Percentiles rank a stretch among this genome's conserved stretches.
Conservation (phyloP, 202 grass and related monocot species). For the Schoenoplectus triqueter region DNA sequence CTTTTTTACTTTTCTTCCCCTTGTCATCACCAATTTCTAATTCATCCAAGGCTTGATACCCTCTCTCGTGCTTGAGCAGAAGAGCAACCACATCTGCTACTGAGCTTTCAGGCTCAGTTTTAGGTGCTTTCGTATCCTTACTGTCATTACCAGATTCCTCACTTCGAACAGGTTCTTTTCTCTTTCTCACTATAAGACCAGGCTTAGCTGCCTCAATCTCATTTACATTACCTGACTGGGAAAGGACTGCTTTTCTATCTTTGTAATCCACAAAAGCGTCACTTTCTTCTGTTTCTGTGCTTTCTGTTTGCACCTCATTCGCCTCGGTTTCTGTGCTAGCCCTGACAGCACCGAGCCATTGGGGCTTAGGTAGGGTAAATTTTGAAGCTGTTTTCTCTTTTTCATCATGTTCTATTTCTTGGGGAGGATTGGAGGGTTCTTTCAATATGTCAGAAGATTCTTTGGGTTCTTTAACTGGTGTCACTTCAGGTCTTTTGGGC, state of each 20-base stretch:
- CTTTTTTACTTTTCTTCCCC: constrained; percentile 55
- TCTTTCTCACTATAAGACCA: constrained; percentile 91
- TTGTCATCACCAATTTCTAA: constrained; percentile 45
- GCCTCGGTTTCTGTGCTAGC: constrained; percentile 49
- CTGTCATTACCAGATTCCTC: constrained; percentile 38
- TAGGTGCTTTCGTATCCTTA: constrained; percentile 32
- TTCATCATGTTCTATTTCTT: constrained; percentile 47
- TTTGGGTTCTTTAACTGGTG: constrained; percentile 26
- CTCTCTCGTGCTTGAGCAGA: constrained; percentile 80
- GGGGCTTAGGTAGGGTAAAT: constrained; percentile 64
- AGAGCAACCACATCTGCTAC: constrained; percentile 87
- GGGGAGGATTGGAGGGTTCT: constrained; percentile 24
- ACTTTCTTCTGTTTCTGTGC: constrained; percentile 52
- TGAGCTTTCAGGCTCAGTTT: constrained; percentile 65
- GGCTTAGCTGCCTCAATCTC: constrained; percentile 74
- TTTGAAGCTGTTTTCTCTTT: constrained; percentile 46
- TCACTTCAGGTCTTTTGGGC: constrained; percentile 22
- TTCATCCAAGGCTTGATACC: constrained; percentile 61
- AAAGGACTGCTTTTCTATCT: constrained; percentile 69
- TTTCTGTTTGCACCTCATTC: constrained; percentile 54
- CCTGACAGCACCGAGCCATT: constrained; percentile 90
- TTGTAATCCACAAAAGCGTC: constrained; percentile 95
- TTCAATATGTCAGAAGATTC: constrained; percentile 10
- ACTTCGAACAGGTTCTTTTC: constrained; percentile 45
- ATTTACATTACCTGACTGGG: constrained; percentile 49